Evolutionary conservation across 2,329 filamentous ascomycete genomes (phyloP).

Genomic region (Graphilbum ipis-grandicollis): DNA sequence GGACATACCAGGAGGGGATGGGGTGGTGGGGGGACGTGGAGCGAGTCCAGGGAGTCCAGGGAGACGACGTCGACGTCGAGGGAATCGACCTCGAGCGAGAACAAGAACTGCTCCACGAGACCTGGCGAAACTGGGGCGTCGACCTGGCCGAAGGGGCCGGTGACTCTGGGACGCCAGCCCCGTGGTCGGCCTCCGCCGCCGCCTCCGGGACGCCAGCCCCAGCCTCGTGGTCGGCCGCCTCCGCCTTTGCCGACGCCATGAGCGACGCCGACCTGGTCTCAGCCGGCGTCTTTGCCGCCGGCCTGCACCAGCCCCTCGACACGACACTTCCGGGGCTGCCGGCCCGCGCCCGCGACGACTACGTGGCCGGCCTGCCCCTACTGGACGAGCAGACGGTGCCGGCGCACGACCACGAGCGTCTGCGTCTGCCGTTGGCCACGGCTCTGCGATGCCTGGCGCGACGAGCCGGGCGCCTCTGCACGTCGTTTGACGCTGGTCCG

Average conservation of each 20-base stretch:
- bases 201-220: too few relatives aligned
- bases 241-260: constrained; percentile 37
- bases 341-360: constrained; percentile 29
- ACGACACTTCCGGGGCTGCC: constrained; percentile 40
- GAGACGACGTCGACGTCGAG: constrained; percentile 39
- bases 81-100: constrained; percentile 14
- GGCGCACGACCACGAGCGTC: constrained; percentile 13
- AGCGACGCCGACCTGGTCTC: constrained; percentile 50
- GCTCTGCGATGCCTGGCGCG: constrained; percentile 17
- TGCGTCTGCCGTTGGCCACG: constrained; percentile 15
- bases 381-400: constrained; percentile 27
- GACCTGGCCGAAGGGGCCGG: constrained; percentile 18
- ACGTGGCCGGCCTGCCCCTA: constrained; percentile 26
- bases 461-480: constrained; percentile 3
- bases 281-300: constrained; percentile 24
- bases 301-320: constrained; percentile 36
- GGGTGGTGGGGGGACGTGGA: constrained; percentile 46
- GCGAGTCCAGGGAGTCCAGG: constrained; percentile 52
- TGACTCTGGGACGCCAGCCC: too few relatives aligned
- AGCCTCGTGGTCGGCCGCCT: constrained; percentile 27
- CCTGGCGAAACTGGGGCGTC: constrained; percentile 50
- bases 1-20: constrained; percentile 24
- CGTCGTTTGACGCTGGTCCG: constrained; percentile 16
- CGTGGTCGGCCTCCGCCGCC: constrained; percentile 30
- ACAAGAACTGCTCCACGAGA: constrained; percentile 42